Percentiles rank a stretch among this genome's conserved stretches.
Evolutionary conservation across 108 stramenopile species (phyloP).

Genomic region (Fistulifera solaris): DNA sequence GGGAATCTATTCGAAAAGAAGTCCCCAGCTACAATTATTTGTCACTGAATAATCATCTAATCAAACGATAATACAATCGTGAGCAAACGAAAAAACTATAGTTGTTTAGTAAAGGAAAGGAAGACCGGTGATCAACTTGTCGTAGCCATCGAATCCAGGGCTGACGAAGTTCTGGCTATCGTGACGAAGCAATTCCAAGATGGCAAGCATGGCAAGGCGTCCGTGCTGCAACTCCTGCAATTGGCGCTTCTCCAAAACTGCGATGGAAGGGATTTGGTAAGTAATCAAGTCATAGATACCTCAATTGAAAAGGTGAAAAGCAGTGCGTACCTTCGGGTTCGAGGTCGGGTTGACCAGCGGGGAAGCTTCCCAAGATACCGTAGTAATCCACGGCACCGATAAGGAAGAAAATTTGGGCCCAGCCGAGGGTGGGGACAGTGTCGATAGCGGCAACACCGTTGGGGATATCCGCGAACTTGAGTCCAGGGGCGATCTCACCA

Average conservation of each 20-base stretch:
- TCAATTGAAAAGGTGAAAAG: no score
- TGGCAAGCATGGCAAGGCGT: constrained; percentile 66
- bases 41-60: no score
- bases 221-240: constrained; percentile 33
- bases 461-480: constrained; percentile 65
- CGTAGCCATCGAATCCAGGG: constrained; percentile 4
- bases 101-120: no score
- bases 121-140: constrained; percentile 43
- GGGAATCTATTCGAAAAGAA: no score
- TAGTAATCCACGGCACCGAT: constrained; percentile 63
- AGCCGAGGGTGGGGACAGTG: constrained; percentile 59
- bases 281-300: no score
- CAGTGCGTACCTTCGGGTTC: constrained; percentile 12
- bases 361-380: constrained; percentile 44
- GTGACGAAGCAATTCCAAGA: constrained; percentile 45
- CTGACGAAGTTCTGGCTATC: constrained; percentile 6
- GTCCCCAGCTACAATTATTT: no score
- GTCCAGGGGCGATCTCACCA: constrained; percentile 38
- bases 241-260: constrained; percentile 14
- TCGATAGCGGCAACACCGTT: constrained; percentile 65
- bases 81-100: no score
- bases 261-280: no score
- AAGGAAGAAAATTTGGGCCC: constrained; percentile 69
- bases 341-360: constrained; percentile 30
- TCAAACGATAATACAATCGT: no score